Percentiles rank a stretch among this genome's conserved stretches.
These are phyloP conservation scores for Neopestalotiopsis sp. DNA, from an alignment of 2,329 filamentous ascomycete species.

Conservation along the genomic window DNA sequence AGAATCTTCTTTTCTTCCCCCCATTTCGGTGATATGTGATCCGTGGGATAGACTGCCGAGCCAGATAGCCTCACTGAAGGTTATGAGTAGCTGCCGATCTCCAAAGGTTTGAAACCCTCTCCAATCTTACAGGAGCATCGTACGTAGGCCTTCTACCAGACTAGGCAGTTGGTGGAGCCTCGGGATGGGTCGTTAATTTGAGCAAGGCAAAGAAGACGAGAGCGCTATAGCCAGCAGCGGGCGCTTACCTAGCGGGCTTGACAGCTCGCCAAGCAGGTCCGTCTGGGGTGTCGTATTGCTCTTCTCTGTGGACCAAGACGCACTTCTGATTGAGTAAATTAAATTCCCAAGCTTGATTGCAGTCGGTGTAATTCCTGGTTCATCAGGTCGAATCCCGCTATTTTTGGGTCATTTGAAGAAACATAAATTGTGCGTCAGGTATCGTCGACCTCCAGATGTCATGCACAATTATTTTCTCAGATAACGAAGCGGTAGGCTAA, in stretches of 20 bases:
- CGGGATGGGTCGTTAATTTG: background rate
- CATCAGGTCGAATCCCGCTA: background rate
- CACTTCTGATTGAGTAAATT: background rate
- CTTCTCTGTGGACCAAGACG: background rate
- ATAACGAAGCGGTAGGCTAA: background rate
- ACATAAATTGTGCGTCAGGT: background rate
- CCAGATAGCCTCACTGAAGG: background rate
- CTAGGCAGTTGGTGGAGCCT: conserved; percentile 1
- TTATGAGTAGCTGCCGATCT: background rate
- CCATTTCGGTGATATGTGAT: background rate
- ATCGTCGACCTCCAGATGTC: background rate
- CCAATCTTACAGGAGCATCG: conserved; percentile 2
- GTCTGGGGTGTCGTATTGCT: background rate
- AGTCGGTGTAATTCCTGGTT: background rate
- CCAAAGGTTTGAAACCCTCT: background rate
- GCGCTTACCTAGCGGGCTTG: background rate
- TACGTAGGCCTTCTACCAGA: background rate
- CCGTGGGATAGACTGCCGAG: background rate
- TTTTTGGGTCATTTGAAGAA: background rate
- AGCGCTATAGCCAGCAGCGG: background rate
- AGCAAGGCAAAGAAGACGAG: background rate
- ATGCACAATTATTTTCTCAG: background rate
- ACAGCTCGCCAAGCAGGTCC: background rate
- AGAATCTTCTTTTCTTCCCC: background rate
- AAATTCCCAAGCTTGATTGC: background rate